Base-by-base conservation (phyloP, 768 basidiomycete genomes). In the Psilocybe cyanescens region DNA sequence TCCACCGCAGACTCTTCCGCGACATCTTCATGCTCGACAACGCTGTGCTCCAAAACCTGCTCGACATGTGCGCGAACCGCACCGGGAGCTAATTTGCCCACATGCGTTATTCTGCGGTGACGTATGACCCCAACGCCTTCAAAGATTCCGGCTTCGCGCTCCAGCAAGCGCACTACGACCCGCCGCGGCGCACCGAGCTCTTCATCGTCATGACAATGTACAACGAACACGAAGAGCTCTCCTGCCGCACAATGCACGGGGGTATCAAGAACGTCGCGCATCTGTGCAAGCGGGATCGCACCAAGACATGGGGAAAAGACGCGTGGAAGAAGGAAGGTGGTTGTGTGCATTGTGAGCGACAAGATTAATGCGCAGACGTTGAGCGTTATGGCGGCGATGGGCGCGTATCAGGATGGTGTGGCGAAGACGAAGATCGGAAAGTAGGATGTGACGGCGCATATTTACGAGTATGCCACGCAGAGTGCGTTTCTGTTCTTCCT, bases 201-300 rank as follows among this genome's bases (percentile, higher is more conserved):
- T 97, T 97, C 77, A 96, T 98, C 67, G 96, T 97, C 46, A 91
- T 98, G 86, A 98, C 96, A 11, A 97, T 98, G 95, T 97, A 97
- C 74, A 97, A 97, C 69, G 95, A 95, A 69, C 87, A 93, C 67
- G 95, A 97, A 72, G 86, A 89, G 68, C 81, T 99, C 5, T 98
- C 97, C 76, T 89, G 89, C 67, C 77, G 95, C 45, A 94, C 95
- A 0, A 95, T 98, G 92, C 92, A 97, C 69, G 96, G 96, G 54
- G 92, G 93, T 5, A 94, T 97, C 75, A 94, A 92, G 83, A 98
- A 98, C 67, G 83, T 98, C 47, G 89, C 88, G 3, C 93, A 97
- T 74, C 74, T 98, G 62, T 94, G 92, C 70, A 92, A 89, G 66
- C 82, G 96, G 24, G 90, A 91, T 48, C 80, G 92, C 52, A 91